These are phyloP conservation scores for Quercus engelmannii DNA, from an alignment of 306 rosid genomes.

Conservation along the genomic window DNA sequence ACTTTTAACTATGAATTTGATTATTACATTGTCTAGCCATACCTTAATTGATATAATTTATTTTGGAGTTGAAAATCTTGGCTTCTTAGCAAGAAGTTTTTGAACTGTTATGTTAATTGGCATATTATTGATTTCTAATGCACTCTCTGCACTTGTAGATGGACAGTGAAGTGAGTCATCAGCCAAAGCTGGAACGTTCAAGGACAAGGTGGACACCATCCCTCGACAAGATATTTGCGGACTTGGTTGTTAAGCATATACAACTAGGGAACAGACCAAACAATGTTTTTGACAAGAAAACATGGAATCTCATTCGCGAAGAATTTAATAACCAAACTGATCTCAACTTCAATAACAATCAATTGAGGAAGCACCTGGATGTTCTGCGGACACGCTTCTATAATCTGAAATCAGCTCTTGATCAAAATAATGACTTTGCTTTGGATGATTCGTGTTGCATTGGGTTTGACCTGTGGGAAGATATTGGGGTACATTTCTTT, in stretches of 20 bases:
- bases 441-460: slow-evolving; percentile 65
- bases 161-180: slow-evolving; percentile 53
- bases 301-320: slow-evolving; percentile 78
- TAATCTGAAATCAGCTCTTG: slow-evolving; percentile 59
- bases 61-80: background rate
- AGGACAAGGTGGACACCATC: slow-evolving; percentile 94
- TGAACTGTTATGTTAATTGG: background rate
- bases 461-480: slow-evolving; percentile 74
- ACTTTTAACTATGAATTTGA: background rate
- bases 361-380: slow-evolving; percentile 86
- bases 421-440: slow-evolving; percentile 61
- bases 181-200: slow-evolving; percentile 75
- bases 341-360: slow-evolving; percentile 84
- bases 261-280: slow-evolving; percentile 77
- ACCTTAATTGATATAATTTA: background rate
- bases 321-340: slow-evolving; percentile 73
- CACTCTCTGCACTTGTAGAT: slow-evolving; percentile 36
- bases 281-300: slow-evolving; percentile 79
- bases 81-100: slow-evolving; percentile 1
- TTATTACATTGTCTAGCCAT: background rate
- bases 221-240: slow-evolving; percentile 85
- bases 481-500: slow-evolving; percentile 47
- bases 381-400: slow-evolving; percentile 79
- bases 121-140: slow-evolving; percentile 5
- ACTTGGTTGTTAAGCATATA: slow-evolving; percentile 78